Evolutionary conservation across 2,329 filamentous ascomycete species (phyloP).

Genomic region (Sporothrix inflata): DNA sequence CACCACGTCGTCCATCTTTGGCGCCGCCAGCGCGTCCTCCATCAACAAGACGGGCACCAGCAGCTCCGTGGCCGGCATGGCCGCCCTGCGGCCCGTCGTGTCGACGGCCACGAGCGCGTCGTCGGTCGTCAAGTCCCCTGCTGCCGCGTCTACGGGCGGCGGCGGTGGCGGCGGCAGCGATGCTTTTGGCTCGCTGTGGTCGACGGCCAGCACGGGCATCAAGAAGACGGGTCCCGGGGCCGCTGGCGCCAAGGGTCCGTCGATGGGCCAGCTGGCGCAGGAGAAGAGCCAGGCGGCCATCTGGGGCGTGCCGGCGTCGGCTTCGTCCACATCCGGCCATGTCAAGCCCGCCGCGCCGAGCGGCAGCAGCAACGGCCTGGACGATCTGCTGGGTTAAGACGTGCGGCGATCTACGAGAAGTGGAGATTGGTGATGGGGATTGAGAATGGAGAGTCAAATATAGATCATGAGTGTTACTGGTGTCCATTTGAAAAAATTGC

Average conservation of each 20-base stretch:
- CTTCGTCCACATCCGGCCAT: slow-evolving; percentile 32
- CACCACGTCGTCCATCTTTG: slow-evolving; percentile 29
- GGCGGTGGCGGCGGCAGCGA: slow-evolving; percentile 76
- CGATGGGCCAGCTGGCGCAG: slow-evolving; percentile 93
- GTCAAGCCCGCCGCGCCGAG: slow-evolving; percentile 39
- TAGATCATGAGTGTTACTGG: slow-evolving; percentile 1
- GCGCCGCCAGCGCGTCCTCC: slow-evolving; percentile 36
- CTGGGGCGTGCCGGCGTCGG: slow-evolving; percentile 73
- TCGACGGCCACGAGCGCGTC: slow-evolving; percentile 8
- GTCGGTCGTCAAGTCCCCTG: slow-evolving; percentile 21
- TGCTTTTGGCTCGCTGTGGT: slow-evolving; percentile 88
- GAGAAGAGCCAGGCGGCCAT: slow-evolving; percentile 94
- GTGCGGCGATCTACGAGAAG: background rate
- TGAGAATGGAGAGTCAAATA: background rate
- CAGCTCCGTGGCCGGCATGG: slow-evolving; percentile 37
- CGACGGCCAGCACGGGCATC: slow-evolving; percentile 70
- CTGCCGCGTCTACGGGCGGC: slow-evolving; percentile 52
- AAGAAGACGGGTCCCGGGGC: slow-evolving; percentile 68
- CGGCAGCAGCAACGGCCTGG: slow-evolving; percentile 46
- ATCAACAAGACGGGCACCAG: slow-evolving; percentile 23
- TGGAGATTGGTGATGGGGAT: background rate
- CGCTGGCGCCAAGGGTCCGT: slow-evolving; percentile 70
- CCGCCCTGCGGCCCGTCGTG: slow-evolving; percentile 34
- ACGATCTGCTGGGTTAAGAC: slow-evolving; percentile 53
- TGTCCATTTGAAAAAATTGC: background rate